Evolutionary conservation across 2,329 filamentous ascomycete species (phyloP), one percentile per base, ranked within the genome.

Genomic region (Cytospora chrysosperma): DNA sequence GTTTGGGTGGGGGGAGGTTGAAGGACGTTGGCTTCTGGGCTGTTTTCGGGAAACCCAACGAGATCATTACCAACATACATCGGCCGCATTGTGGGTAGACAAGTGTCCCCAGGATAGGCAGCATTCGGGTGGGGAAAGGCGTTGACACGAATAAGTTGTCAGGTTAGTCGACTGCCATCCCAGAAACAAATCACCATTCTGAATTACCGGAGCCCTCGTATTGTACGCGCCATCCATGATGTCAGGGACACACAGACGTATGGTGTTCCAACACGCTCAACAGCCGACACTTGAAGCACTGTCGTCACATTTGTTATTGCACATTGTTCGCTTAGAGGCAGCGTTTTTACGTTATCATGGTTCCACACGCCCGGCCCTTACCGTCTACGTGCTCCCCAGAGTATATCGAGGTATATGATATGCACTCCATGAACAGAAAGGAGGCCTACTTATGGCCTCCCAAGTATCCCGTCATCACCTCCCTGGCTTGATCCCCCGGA

Each of bases 11-110:
- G 56, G 55, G 55, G 61, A 56, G 43, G n/a, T n/a, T n/a, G n/a
- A 30, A 61, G 53, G 63, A 47, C 51, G 26, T 53, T 24, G 53
- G 66, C 54, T 54, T 56, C 55, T 56, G 58, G 64, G 61, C 61
- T 60, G 52, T 53, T 59, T 57, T 43, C 49, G 51, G 37, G 51
- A 40, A 40, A 32, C 58, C 37, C 58, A 55, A 64, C 63, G 60
- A 61, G 61, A 57, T 63, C 34, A 57, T 64, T 37, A 56, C 55
- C 55, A 59, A 61, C 58, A 49, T 61, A 63, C 56, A 63, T 57
- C 28, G 64, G 61, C 64, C 61, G 61, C 56, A 63, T 50, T 62
- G 32, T 59, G 65, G 61, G 63, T 62, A 64, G 61, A 64, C 63
- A 64, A 63, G 63, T 67, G 66, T 66, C 63, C 58, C 61, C 61